Evolutionary conservation across 768 basidiomycete genomes (phyloP).

Genomic region (Boletus sp.): DNA sequence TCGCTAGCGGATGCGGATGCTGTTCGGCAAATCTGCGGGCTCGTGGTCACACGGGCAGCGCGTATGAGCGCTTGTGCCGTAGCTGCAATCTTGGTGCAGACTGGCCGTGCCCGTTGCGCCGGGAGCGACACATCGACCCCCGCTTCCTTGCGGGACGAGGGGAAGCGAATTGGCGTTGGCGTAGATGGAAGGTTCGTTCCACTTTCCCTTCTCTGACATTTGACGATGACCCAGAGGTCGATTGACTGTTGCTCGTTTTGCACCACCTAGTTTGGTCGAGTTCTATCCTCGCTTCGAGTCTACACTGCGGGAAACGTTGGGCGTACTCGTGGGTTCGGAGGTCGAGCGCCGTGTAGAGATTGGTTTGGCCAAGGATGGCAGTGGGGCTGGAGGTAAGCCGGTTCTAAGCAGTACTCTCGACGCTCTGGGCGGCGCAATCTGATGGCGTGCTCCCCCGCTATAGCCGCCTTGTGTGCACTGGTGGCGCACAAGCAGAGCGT

Average conservation of each 20-base stretch:
- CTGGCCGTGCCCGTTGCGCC: conserved; percentile 57
- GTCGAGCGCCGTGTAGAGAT: conserved; percentile 80
- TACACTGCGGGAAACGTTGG: conserved; percentile 69
- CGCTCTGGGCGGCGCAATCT: too few species aligned
- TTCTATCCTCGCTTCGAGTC: conserved; percentile 87
- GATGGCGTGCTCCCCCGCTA: neutral
- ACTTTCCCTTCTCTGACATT: neutral
- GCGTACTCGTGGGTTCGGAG: conserved; percentile 72
- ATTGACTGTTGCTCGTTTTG: neutral
- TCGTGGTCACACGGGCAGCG: conserved; percentile 82
- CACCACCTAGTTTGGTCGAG: conserved; percentile 66
- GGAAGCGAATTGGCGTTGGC: conserved; percentile 69
- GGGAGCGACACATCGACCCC: conserved; percentile 25
- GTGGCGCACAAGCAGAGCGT: conserved; percentile 27
- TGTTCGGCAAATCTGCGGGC: conserved; percentile 73
- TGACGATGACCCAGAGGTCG: neutral
- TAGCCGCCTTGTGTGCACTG: conserved; percentile 86
- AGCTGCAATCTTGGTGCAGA: conserved; percentile 82
- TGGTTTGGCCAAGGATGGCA: conserved; percentile 95
- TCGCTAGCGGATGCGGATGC: conserved; percentile 65
- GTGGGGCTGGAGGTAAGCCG: conserved; percentile 90
- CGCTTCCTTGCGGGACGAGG: conserved; percentile 29
- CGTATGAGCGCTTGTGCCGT: conserved; percentile 82
- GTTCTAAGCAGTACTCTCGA: neutral
- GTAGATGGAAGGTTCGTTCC: conserved; percentile 81